phyloP scores from a whole-genome alignment of 768 basidiomycete genomes.

The Leccinum rimulosum region DNA sequence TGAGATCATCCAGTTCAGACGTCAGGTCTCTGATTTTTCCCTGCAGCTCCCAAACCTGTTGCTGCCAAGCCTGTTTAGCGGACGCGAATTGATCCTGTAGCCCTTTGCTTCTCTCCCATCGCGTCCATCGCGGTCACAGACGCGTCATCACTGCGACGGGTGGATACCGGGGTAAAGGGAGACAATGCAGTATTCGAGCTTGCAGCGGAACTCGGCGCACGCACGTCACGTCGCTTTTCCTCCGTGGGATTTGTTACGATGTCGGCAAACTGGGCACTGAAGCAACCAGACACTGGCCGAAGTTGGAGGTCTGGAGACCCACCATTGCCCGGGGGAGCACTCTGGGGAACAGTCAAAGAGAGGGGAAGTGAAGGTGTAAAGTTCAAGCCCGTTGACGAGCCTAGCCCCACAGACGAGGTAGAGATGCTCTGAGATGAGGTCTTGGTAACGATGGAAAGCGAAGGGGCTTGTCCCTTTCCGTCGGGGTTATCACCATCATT shows the following conservation, averaged over 20 bases:
- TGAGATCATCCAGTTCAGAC: slow-evolving; percentile 61
- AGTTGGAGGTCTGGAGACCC: slow-evolving; percentile 68
- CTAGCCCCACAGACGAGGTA: slow-evolving; percentile 12
- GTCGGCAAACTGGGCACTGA: slow-evolving; percentile 65
- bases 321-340: slow-evolving; percentile 61
- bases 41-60: slow-evolving; percentile 73
- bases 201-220: slow-evolving; percentile 48
- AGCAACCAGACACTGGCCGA: slow-evolving; percentile 73
- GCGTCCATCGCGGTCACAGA: slow-evolving; percentile 21
- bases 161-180: slow-evolving; percentile 45
- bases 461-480: slow-evolving; percentile 26
- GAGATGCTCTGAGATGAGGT: slow-evolving; percentile 14
- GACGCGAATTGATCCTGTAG: slow-evolving; percentile 61
- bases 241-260: slow-evolving; percentile 30
- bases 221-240: slow-evolving; percentile 40
- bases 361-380: slow-evolving; percentile 11
- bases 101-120: slow-evolving; percentile 43
- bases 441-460: slow-evolving; percentile 30
- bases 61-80: slow-evolving; percentile 65
- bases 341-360: slow-evolving; percentile 41
- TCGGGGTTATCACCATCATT: slow-evolving; percentile 12
- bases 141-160: slow-evolving; percentile 35
- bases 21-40: slow-evolving; percentile 70
- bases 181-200: slow-evolving; percentile 43
- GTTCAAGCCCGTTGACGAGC: slow-evolving; percentile 9